Base-by-base conservation (phyloP, 805 yeast species). In the Cyberlindnera suaveolens region DNA sequence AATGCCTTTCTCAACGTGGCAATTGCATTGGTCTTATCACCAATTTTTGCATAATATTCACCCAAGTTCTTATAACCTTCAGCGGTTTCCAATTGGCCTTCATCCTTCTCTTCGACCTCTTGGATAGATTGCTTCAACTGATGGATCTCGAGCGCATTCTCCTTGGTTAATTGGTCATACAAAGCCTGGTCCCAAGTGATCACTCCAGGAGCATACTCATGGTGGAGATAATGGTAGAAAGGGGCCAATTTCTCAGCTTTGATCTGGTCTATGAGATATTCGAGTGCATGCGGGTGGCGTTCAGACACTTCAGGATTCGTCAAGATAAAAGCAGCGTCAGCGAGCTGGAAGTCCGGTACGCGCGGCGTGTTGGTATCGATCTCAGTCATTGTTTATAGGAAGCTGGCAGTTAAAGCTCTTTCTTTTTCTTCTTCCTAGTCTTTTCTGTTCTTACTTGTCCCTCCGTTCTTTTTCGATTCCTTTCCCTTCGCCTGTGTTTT, bases 1-100 rank as follows among this genome's bases (percentile, higher is more conserved):
- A 80, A 71, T 2, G 96, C 89, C 57, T 81, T 83, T 46, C 78
- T 74, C 54, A 85, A 72, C 1, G 87, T 78, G 30, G 70, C 65
- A 34, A 76, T 66, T 7, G 96, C 91, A 53, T 84, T 82, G 30
- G 70, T 66, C 50, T 79, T 76, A 63, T 91, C 96, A 48, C 96
- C 91, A 55, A 89, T 85, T 47, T 72, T 70, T 11, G 96, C 80
- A 63, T 87, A 91, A 65, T 82, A 87, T 60, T 90, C 95, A 31
- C 96, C 97, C 27, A 93, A 75, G 56, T 80, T 77, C 43, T 80
- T 77, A 75, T 88, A 84, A 36, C 82, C 79, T 48, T 80, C 81
- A 8, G 89, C 80, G 32, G 80, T 74, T 58, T 88, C 96, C 51
- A 84, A 66, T 60, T 88, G 96, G 30, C 96, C 95, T 62, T 90